Percentiles rank a stretch among this genome's conserved stretches.
Conservation (phyloP, 257 asterid species). For the Ehretia macrophylla region DNA sequence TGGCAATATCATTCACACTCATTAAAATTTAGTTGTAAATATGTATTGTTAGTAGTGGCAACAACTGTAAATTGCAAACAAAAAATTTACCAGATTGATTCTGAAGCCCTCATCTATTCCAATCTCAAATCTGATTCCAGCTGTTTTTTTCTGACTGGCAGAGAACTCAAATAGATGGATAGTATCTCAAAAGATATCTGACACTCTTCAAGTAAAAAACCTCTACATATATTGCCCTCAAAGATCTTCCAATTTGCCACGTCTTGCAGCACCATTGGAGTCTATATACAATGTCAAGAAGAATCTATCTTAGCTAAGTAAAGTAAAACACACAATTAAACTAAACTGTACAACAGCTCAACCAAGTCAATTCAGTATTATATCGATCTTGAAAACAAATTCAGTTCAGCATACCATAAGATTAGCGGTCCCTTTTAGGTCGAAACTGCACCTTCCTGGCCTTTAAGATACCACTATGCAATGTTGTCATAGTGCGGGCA, state of each 20-base stretch:
- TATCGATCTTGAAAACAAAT: not conserved
- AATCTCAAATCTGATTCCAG: no score
- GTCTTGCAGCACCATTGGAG: not conserved
- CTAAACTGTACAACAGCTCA: constrained; percentile 1
- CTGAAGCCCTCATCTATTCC: no score
- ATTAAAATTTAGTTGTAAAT: no score
- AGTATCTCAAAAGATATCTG: not conserved
- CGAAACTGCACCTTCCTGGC: constrained; percentile 23
- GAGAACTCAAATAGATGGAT: no score
- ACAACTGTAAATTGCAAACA: no score
- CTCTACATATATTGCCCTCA: not conserved
- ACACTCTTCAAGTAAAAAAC: not conserved
- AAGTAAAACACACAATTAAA: not conserved
- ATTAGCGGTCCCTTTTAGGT: constrained; percentile 3
- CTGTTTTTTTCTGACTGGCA: no score
- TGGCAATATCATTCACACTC: no score
- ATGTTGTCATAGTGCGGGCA: constrained; percentile 7
- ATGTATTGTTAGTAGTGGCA: no score
- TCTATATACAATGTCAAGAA: no score
- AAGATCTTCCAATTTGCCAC: not conserved
- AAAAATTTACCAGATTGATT: no score
- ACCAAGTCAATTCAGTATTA: not conserved
- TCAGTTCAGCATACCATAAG: constrained; percentile 8
- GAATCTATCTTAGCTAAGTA: not conserved
- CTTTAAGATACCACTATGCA: constrained; percentile 23